Base-by-base conservation (phyloP, 257 asterid genomes). In the Handroanthus guayacan region DNA sequence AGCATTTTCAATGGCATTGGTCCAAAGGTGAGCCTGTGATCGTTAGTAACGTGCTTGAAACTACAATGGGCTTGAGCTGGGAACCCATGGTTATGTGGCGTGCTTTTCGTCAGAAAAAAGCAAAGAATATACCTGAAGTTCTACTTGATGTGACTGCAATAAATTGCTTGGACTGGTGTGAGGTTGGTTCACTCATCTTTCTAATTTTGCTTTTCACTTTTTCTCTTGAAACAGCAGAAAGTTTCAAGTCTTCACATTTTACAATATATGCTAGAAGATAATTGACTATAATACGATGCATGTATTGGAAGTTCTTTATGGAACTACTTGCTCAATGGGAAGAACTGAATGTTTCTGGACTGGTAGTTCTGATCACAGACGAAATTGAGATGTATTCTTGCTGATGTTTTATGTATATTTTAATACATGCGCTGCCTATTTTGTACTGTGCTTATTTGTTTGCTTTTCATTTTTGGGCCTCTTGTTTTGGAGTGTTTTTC, bases 1-100 rank as follows among this genome's bases (percentile, higher is more conserved):
- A 81, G 75, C 98, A 95, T 87, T 92, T 94, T 77, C 94, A 81
- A 68, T 75, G 87, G 79, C 96, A 94, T 68, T 90, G 97, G 97
- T 73, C 82, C 55, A 88, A 79, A 85, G 99, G 98, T 1, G 96
- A 95, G 79, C 99, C 98, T 8, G 92, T 92, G 56, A 80, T 95
- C 76, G 98, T 92, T 51, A 91, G 91, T 78, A 76, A 89, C 66
- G 95, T 92, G 69, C 95, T 89, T 50, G 96, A 86, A 37, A 87
- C 89, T 48, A 82, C 95, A 9, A 36, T 55, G 73, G 99, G 99
- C 62, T 84, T 92, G 91, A 95, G 99, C 84, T 95, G 99, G 99
- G 98, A 95, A 76, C 99, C 99, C 16, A 90, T 89, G 99, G 99
- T 95, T 77, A 95, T 95, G 97, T 95, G 98, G 97, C 96, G 99